Base-by-base conservation (phyloP, 345 rosid species). In the Raphanus raphanistrum region DNA sequence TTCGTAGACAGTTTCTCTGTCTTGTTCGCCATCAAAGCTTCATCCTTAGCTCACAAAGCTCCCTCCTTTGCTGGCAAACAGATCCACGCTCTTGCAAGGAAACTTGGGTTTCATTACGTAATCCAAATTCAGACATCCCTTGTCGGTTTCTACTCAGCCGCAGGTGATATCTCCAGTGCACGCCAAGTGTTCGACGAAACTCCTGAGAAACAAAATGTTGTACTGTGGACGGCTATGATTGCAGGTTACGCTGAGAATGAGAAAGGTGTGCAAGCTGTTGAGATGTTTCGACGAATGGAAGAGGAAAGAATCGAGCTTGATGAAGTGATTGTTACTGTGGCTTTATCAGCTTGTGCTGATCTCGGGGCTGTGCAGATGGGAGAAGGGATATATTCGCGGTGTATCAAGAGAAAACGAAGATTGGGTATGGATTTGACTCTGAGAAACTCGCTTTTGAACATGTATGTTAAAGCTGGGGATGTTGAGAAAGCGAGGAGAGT, bases 321-420 rank as follows among this genome's bases (percentile, higher is more conserved):
- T 63, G 72, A 61, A 21, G 75, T 84, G 77, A 82, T 76, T 13
- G 5, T 82, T 61, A 81, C 82, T 8, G 84, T 79, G 28, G 81
- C 78, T 52, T 65, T 84, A 32, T 81, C 83, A 1, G 87, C 85
- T 27, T 84, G 83, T 76, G 85, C 87, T 79, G 80, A 82, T 76
- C 82, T 81, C 5, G 83, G 87, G 1, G 83, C 81, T 0, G 26
- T 84, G 27, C 72, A 82, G n/a, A 66, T 82, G 72, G 87, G 87
- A 65, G 82, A 84, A 68, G 8, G 70, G 76, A 82, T 84, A 11
- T 81, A 79, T 41, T 72, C 63, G 0, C 45, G 32, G 0, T 3
- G 31, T 4, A 10, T 74, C 36, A 17, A 70, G 43, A 38, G 67
- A 2, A 75, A 64, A 28, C 55, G 11, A 36, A 78, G 72, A 54